These are phyloP conservation scores for Hippophae tibetana DNA, from an alignment of 306 rosid species.

Conservation along the genomic window DNA sequence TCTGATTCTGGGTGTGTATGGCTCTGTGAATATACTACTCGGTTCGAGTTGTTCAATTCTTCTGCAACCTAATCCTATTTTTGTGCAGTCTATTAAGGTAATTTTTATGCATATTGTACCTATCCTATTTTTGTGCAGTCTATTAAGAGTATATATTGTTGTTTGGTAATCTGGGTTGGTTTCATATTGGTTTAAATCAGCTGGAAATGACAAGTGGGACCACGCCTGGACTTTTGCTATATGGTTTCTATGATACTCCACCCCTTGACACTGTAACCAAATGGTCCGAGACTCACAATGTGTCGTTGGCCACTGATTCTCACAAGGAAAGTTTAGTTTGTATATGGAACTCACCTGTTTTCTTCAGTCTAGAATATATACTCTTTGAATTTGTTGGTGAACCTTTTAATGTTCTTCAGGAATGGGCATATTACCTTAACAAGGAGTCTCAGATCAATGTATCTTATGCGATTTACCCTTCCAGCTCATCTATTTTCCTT, in stretches of 20 bases:
- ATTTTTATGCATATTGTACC: neutral
- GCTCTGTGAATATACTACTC: slow-evolving; percentile 37
- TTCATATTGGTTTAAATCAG: slow-evolving; percentile 24
- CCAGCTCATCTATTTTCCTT: slow-evolving; percentile 41
- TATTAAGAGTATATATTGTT: neutral
- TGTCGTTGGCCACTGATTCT: slow-evolving; percentile 35
- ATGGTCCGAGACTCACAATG: slow-evolving; percentile 43
- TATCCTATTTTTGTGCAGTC: neutral
- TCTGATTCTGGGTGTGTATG: slow-evolving; percentile 64
- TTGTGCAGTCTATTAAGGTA: slow-evolving; percentile 62
- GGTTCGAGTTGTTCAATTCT: slow-evolving; percentile 52
- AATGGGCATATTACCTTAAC: slow-evolving; percentile 55
- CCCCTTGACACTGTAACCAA: slow-evolving; percentile 34
- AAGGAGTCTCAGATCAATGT: slow-evolving; percentile 55
- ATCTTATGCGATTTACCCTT: slow-evolving; percentile 45
- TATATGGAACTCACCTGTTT: neutral
- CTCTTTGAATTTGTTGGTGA: slow-evolving; percentile 1
- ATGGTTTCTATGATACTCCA: slow-evolving; percentile 53
- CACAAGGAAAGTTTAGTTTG: slow-evolving; percentile 45
- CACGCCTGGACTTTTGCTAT: slow-evolving; percentile 36
- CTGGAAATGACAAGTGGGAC: slow-evolving; percentile 36
- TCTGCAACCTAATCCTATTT: slow-evolving; percentile 51
- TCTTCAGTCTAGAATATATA: too few relatives aligned
- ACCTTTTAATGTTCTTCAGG: slow-evolving; percentile 27
- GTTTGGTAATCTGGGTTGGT: neutral